phyloP scores from a whole-genome alignment of 257 asterid genomes.

The Solanum dulcamara region DNA sequence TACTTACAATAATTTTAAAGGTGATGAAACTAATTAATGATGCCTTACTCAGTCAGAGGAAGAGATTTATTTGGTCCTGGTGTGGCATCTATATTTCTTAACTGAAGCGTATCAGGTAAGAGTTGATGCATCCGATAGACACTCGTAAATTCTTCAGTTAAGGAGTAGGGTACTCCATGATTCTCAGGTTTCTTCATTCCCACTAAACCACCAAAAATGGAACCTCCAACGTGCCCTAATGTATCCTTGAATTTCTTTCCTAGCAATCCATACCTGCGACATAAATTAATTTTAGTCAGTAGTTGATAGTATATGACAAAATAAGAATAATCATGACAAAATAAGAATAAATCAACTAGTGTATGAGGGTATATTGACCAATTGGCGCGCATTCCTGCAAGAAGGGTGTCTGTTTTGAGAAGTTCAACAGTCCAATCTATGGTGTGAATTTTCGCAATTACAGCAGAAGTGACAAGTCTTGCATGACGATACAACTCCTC shows the following conservation, averaged over 20 bases:
- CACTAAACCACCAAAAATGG: constrained; percentile 31
- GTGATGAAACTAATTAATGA: neutral
- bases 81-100: constrained; percentile 26
- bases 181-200: constrained; percentile 33
- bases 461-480: constrained; percentile 51
- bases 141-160: constrained; percentile 47
- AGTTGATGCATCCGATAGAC: constrained; percentile 60
- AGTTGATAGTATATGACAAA: neutral
- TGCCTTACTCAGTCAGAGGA: constrained; percentile 24
- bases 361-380: constrained; percentile 16
- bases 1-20: neutral
- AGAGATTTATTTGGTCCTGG: constrained; percentile 50
- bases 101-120: constrained; percentile 28
- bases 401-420: constrained; percentile 39
- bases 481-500: constrained; percentile 44
- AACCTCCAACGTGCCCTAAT: constrained; percentile 39
- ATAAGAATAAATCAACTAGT: too few species aligned
- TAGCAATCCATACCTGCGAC: constrained; percentile 44
- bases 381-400: constrained; percentile 42
- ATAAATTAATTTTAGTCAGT: neutral
- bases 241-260: constrained; percentile 50
- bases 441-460: constrained; percentile 58
- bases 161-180: constrained; percentile 47
- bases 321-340: neutral
- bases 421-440: constrained; percentile 72